Evolutionary conservation across 768 basidiomycete species (phyloP).

Genomic region (Boletus patriciae): DNA sequence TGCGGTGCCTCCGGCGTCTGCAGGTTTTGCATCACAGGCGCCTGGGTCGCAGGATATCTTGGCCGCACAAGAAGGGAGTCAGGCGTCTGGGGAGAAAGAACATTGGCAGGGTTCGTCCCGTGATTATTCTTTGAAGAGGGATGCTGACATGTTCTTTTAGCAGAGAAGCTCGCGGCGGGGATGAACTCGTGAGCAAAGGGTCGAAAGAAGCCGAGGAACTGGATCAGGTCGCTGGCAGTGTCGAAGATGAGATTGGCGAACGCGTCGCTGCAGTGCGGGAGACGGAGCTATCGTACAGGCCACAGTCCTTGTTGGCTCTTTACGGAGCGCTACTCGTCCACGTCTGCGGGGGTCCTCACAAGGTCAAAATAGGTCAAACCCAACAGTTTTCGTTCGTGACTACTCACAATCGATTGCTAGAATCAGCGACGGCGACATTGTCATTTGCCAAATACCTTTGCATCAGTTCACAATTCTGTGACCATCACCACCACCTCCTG

Average conservation of each 20-base stretch:
- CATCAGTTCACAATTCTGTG: slow-evolving; percentile 92
- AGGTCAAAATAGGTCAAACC: slow-evolving; percentile 67
- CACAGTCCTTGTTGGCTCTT: slow-evolving; percentile 73
- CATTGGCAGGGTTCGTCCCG: slow-evolving; percentile 61
- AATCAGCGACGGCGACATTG: slow-evolving; percentile 85
- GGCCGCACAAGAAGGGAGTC: slow-evolving; percentile 2
- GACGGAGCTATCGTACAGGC: slow-evolving; percentile 81
- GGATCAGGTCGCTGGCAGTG: slow-evolving; percentile 95
- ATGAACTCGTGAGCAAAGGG: slow-evolving; percentile 43
- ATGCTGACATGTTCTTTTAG: slow-evolving; percentile 31
- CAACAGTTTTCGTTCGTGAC: background rate
- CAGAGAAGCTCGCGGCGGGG: slow-evolving; percentile 57
- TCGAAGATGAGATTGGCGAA: slow-evolving; percentile 98
- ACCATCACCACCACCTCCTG: slow-evolving; percentile 80
- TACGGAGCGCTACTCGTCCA: slow-evolving; percentile 91
- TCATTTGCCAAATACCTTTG: slow-evolving; percentile 96
- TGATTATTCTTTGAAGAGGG: background rate
- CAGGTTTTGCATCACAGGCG: slow-evolving; percentile 18
- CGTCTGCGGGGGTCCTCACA: slow-evolving; percentile 86
- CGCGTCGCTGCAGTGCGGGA: slow-evolving; percentile 82
- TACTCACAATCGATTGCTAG: slow-evolving; percentile 42
- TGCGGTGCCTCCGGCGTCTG: slow-evolving; percentile 33
- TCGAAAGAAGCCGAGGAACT: slow-evolving; percentile 80
- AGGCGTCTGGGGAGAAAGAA: slow-evolving; percentile 43
- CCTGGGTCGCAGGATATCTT: slow-evolving; percentile 23